These are phyloP conservation scores for Beauveria varroae DNA, from an alignment of 2,329 filamentous ascomycete genomes.

Conservation along the genomic window DNA sequence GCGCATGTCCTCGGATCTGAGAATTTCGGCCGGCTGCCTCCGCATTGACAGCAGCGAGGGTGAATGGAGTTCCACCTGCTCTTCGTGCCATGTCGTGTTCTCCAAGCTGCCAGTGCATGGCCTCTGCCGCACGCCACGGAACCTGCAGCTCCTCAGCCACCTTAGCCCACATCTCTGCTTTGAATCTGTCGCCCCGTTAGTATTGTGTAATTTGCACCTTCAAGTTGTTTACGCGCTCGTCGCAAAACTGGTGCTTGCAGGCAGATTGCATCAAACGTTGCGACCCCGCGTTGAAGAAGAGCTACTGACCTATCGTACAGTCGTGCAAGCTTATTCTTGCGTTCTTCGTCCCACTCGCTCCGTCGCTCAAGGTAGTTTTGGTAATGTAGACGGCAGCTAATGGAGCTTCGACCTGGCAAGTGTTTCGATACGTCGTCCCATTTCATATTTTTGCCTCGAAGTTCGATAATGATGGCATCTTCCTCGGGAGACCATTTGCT, in stretches of 20 bases:
- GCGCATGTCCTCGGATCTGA: constrained; percentile 31
- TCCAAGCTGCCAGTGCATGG: constrained; percentile 96
- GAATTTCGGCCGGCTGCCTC: constrained; percentile 32
- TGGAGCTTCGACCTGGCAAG: constrained; percentile 82
- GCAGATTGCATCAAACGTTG: not conserved
- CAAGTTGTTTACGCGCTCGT: not conserved
- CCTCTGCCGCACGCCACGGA: constrained; percentile 91
- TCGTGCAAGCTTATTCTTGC: constrained; percentile 91
- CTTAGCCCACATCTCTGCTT: constrained; percentile 95
- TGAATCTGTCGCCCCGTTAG: constrained; percentile 59
- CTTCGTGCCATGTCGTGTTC: constrained; percentile 89
- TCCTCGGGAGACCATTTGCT: constrained; percentile 96
- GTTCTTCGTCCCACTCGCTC: constrained; percentile 94
- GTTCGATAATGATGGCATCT: constrained; percentile 86
- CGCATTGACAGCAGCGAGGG: constrained; percentile 50
- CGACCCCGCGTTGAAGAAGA: not conserved
- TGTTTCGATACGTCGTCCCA: constrained; percentile 97
- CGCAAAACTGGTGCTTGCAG: constrained; percentile 14
- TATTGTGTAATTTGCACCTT: not conserved
- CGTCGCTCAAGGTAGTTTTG: constrained; percentile 94
- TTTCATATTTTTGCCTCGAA: constrained; percentile 88
- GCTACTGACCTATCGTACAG: constrained; percentile 81
- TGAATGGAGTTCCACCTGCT: constrained; percentile 83
- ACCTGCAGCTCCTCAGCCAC: constrained; percentile 92
- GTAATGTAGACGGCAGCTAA: constrained; percentile 90